phyloP scores from a whole-genome alignment of 768 basidiomycete genomes.

The Serpula lacrymans region DNA sequence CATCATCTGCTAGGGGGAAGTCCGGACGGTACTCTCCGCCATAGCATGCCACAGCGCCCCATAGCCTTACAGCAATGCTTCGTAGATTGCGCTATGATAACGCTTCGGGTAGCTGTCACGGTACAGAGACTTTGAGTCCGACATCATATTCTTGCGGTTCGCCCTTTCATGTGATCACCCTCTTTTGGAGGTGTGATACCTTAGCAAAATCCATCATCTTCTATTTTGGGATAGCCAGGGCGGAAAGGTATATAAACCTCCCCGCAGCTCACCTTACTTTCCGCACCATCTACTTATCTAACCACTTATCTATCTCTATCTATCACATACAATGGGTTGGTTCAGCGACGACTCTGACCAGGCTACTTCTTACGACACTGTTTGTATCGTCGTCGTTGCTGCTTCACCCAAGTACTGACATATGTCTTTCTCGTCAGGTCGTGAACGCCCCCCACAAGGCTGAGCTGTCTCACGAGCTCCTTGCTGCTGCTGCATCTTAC shows the following conservation, averaged over 20 bases:
- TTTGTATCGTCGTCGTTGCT: conserved; percentile 10
- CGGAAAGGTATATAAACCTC: conserved; percentile 6
- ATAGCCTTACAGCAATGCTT: no score
- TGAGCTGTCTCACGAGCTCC: conserved; percentile 2
- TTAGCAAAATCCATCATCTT: no score
- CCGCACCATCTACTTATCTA: conserved; percentile 3
- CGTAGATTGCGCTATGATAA: conserved; percentile 1
- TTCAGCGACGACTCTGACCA: conserved; percentile 40
- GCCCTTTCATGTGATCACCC: conserved; percentile 6
- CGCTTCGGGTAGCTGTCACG: not conserved
- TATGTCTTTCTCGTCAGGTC: no score
- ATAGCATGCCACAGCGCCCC: not conserved
- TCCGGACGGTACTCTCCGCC: conserved; percentile 1
- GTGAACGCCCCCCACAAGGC: conserved; percentile 3
- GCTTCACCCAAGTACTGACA: no score
- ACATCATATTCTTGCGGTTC: conserved; percentile 1
- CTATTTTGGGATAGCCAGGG: not conserved
- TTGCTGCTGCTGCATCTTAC: conserved; percentile 7
- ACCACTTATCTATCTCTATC: conserved; percentile 14
- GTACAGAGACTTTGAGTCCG: conserved; percentile 13
- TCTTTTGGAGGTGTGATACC: no score
- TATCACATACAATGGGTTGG: conserved; percentile 37
- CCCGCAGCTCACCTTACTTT: not conserved
- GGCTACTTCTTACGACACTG: conserved; percentile 40
- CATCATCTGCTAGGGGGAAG: not conserved